phyloP scores from a whole-genome alignment of 1,284 basidiomycete species.

The Ustilago curta region DNA sequence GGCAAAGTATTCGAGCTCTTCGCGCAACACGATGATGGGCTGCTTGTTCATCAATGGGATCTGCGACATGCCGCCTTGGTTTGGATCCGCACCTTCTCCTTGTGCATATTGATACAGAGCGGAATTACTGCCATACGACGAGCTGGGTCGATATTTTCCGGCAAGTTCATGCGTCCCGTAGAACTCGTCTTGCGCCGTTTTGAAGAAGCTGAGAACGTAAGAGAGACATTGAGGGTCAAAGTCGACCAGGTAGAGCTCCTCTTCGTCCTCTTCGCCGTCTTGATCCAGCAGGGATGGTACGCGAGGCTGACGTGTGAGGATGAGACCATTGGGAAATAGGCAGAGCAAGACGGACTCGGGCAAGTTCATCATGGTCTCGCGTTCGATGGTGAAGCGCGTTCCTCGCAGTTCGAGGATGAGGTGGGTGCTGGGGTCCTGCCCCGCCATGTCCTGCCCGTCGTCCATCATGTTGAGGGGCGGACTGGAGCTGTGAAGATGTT shows the following conservation, averaged over 20 bases:
- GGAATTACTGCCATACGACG: constrained; percentile 27
- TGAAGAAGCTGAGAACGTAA: constrained; percentile 92
- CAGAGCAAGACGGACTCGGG: constrained; percentile 96
- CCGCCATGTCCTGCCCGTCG: constrained; percentile 37
- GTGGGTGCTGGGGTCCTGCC: constrained; percentile 72
- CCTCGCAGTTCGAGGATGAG: constrained; percentile 93
- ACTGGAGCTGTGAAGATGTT: background rate
- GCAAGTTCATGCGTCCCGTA: constrained; percentile 84
- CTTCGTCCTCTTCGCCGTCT: constrained; percentile 77
- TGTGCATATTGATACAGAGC: constrained; percentile 39
- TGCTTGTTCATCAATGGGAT: constrained; percentile 90
- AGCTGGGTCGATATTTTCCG: constrained; percentile 79
- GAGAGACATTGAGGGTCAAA: constrained; percentile 97
- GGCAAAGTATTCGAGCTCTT: constrained; percentile 98
- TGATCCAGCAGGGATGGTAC: constrained; percentile 58
- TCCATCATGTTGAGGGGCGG: constrained; percentile 43
- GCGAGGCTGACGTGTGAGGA: constrained; percentile 86
- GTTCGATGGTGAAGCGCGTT: constrained; percentile 90
- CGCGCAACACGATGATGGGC: constrained; percentile 96
- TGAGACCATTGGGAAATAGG: constrained; percentile 95
- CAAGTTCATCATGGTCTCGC: constrained; percentile 97
- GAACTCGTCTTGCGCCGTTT: constrained; percentile 85
- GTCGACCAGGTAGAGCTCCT: constrained; percentile 94
- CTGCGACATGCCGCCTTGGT: constrained; percentile 63
- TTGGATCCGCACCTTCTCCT: constrained; percentile 70